Evolutionary conservation across 768 basidiomycete genomes (phyloP).

Genomic region (Podaxis pistillaris): DNA sequence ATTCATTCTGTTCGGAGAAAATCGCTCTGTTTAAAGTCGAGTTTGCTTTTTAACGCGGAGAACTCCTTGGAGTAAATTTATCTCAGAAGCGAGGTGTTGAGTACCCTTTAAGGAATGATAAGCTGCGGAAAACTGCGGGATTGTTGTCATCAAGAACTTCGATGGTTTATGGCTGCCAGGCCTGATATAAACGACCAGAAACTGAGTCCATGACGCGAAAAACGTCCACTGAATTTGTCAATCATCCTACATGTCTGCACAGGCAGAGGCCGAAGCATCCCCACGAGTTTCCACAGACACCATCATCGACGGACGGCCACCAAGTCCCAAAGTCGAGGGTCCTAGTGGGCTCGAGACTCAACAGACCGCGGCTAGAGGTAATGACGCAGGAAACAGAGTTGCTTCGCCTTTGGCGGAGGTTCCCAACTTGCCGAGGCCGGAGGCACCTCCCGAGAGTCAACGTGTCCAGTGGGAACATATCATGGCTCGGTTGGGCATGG

Average conservation of each 20-base stretch:
- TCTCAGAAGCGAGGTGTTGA: neutral
- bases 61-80: neutral
- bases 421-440: neutral
- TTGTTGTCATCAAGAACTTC: neutral
- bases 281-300: conserved; percentile 9
- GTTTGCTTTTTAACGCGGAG: neutral
- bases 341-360: neutral
- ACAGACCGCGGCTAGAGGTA: neutral
- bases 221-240: neutral
- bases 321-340: neutral
- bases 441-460: neutral
- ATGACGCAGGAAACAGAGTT: neutral
- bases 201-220: neutral
- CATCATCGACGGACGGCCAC: neutral
- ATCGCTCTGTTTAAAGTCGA: too few species aligned
- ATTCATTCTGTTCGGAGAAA: too few species aligned
- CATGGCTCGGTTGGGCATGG: conserved; percentile 5
- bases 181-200: neutral
- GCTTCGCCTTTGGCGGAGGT: neutral
- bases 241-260: neutral
- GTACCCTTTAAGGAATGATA: neutral
- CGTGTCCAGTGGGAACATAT: conserved; percentile 8
- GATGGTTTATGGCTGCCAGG: neutral
- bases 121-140: neutral
- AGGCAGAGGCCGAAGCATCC: neutral